These are phyloP conservation scores for Metschnikowia lunata DNA, from an alignment of 805 yeast species.

Conservation along the genomic window DNA sequence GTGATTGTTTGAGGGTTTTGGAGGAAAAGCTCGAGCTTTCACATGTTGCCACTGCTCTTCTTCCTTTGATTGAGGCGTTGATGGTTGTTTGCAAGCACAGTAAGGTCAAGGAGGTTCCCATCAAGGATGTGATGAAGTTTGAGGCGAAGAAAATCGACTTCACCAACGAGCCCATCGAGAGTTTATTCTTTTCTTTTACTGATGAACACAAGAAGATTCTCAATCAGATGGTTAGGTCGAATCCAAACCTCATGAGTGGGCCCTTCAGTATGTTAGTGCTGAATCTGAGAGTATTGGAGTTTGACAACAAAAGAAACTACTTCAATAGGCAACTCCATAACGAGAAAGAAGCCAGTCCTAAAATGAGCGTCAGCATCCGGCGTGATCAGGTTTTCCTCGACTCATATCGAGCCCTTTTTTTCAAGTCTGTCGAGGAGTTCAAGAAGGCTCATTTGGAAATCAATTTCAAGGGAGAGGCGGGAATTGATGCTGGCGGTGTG, in stretches of 20 bases:
- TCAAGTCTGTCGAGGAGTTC: constrained; percentile 70
- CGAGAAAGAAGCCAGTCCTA: constrained; percentile 39
- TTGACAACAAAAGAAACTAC: constrained; percentile 87
- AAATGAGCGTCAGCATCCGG: constrained; percentile 64
- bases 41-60: constrained; percentile 65
- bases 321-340: constrained; percentile 71
- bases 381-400: constrained; percentile 91
- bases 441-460: constrained; percentile 70
- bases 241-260: constrained; percentile 92
- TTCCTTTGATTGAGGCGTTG: constrained; percentile 85
- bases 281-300: constrained; percentile 85
- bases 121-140: constrained; percentile 52
- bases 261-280: constrained; percentile 86
- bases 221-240: constrained; percentile 86
- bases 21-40: constrained; percentile 52
- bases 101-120: constrained; percentile 52
- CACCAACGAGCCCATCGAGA: constrained; percentile 69
- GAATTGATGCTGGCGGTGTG: constrained; percentile 97
- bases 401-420: constrained; percentile 77
- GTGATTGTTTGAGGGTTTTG: constrained; percentile 62
- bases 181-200: constrained; percentile 78
- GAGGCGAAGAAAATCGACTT: constrained; percentile 65
- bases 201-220: constrained; percentile 82
- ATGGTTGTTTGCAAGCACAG: constrained; percentile 96
- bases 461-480: constrained; percentile 88